Percentiles rank a stretch among this genome's conserved stretches.
phyloP scores from a whole-genome alignment of 2,329 filamentous ascomycete species.

The Metarhizium album region DNA sequence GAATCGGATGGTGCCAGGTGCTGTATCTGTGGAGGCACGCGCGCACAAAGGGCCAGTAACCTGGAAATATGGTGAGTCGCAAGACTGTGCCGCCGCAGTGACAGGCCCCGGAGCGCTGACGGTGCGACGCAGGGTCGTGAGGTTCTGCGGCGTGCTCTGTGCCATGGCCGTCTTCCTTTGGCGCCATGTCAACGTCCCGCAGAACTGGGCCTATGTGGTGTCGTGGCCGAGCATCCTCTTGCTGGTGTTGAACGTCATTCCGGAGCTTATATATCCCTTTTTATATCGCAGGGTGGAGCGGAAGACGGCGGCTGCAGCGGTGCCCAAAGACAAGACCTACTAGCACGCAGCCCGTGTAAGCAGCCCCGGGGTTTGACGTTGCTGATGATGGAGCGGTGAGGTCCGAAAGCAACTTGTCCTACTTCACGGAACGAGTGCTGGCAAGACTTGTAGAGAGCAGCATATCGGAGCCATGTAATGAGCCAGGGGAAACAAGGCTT shows the following conservation, averaged over 20 bases:
- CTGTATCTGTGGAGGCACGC: background rate
- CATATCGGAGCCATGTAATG: no score
- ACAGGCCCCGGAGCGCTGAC: no score
- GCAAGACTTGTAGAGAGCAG: no score
- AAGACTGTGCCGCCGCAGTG: no score
- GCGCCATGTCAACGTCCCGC: slow-evolving; percentile 5
- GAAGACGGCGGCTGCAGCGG: background rate
- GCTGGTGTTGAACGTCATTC: slow-evolving; percentile 1
- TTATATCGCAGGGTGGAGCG: slow-evolving; percentile 1
- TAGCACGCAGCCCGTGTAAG: no score
- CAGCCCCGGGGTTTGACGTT: no score
- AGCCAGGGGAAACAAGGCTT: no score
- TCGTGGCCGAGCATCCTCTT: slow-evolving; percentile 3
- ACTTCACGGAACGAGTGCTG: no score
- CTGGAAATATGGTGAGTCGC: slow-evolving; percentile 5
- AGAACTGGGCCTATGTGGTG: slow-evolving; percentile 6
- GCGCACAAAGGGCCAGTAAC: slow-evolving; percentile 2
- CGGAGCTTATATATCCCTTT: slow-evolving; percentile 4
- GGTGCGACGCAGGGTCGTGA: background rate
- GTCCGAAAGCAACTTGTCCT: no score
- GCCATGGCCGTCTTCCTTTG: slow-evolving; percentile 4
- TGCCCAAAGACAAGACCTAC: background rate
- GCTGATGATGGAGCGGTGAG: no score
- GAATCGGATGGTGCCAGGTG: slow-evolving; percentile 2
- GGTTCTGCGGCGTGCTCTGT: slow-evolving; percentile 1